Evolutionary conservation across 1,284 basidiomycete genomes (phyloP).

Genomic region (Peniophora sp.): DNA sequence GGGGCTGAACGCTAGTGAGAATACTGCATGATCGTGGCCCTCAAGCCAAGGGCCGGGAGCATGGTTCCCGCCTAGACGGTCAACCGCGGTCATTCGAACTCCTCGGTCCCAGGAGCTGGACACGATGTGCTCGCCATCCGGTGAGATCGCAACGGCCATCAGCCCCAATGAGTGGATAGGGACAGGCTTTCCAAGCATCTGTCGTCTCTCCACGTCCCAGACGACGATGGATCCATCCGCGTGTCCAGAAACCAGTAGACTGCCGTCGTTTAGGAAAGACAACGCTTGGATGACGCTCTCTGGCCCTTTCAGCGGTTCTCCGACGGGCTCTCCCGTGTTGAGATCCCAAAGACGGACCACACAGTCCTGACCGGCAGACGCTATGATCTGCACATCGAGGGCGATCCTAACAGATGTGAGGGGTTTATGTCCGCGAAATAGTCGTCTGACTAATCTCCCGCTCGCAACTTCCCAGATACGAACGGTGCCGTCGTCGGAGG

Average conservation of each 20-base stretch:
- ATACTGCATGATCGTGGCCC: neutral
- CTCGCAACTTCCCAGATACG: neutral
- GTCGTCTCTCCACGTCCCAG: neutral
- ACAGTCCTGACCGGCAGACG: neutral
- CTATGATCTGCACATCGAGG: neutral
- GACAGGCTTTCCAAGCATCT: neutral
- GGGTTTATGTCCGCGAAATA: neutral
- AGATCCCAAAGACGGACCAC: slow-evolving; percentile 4
- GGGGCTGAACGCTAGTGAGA: slow-evolving; percentile 1
- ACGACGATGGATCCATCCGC: neutral
- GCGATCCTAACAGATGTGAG: neutral
- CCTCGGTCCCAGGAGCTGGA: neutral
- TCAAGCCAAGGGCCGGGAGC: neutral
- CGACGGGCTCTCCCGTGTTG: neutral
- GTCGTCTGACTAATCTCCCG: neutral
- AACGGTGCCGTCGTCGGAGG: neutral
- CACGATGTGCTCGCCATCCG: neutral
- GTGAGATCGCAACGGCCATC: neutral
- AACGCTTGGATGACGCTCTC: neutral
- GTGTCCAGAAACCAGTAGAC: neutral
- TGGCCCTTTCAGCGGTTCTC: neutral
- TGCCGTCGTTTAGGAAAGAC: neutral
- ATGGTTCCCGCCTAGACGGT: neutral
- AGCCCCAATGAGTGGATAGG: neutral
- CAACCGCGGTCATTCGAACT: neutral